Evolutionary conservation across 75 land plant species (phyloP).

Genomic region (Cupressus sempervirens): DNA sequence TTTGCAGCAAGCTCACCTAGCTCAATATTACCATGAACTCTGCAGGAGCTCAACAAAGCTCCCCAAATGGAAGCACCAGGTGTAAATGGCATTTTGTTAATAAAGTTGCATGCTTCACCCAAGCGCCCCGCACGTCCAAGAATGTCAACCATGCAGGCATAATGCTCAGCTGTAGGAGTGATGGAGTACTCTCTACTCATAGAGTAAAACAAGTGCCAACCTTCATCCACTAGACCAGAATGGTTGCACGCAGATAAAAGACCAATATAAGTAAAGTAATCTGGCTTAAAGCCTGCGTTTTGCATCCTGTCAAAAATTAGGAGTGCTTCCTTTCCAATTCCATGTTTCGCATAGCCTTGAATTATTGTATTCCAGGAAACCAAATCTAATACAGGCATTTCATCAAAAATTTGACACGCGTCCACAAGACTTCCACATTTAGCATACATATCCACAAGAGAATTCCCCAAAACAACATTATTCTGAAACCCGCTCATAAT

Average conservation of each 20-base stretch:
- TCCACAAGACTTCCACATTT: conserved; percentile 11
- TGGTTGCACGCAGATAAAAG: conserved; percentile 19
- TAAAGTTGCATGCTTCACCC: conserved; percentile 11
- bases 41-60: conserved; percentile 19
- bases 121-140: conserved; percentile 20
- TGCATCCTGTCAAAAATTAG: conserved; percentile 18
- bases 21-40: conserved; percentile 14
- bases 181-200: conserved; percentile 20
- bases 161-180: conserved; percentile 16
- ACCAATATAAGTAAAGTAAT: conserved; percentile 14
- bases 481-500: conserved; percentile 3
- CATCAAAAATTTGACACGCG: conserved; percentile 3
- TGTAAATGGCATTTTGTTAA: conserved; percentile 19
- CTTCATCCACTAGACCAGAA: conserved; percentile 24
- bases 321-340: conserved; percentile 16
- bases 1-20: conserved; percentile 19
- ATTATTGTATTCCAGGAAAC: conserved; percentile 18
- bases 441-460: conserved; percentile 15
- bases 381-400: conserved; percentile 1
- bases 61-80: conserved; percentile 15
- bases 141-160: conserved; percentile 27
- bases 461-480: conserved; percentile 11
- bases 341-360: conserved; percentile 20
- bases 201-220: conserved; percentile 9
- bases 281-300: conserved; percentile 15